A percentile compares a stretch with the other conserved stretches of the same genome.
phyloP scores from a whole-genome alignment of 192 early-diverging fungal species.

The Backusella australiensis region DNA sequence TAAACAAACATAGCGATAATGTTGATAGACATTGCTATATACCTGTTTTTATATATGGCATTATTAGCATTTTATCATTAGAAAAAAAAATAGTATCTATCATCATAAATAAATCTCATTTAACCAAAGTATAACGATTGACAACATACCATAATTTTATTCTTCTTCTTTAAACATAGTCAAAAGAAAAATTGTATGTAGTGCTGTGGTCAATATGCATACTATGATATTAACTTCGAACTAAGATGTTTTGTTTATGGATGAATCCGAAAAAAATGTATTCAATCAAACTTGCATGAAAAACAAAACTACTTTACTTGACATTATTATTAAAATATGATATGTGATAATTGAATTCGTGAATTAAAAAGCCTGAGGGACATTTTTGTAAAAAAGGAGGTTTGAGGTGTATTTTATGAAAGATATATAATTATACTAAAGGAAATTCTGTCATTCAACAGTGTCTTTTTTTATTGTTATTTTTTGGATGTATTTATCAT shows the following conservation, averaged over 20 bases:
- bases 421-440: background rate
- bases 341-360: background rate
- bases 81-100: background rate
- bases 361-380: background rate
- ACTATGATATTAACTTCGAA: background rate
- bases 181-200: background rate
- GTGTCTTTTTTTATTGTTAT: background rate
- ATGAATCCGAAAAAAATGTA: conserved; percentile 6
- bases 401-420: background rate
- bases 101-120: background rate
- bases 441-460: background rate
- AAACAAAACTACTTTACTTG: background rate
- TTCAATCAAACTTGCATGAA: conserved; percentile 2
- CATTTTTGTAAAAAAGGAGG: background rate
- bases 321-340: background rate
- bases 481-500: background rate
- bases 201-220: background rate
- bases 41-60: background rate
- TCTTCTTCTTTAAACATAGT: background rate
- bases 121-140: background rate
- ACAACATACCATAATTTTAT: background rate
- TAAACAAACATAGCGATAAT: background rate
- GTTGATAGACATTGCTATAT: background rate
- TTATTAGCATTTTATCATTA: background rate
- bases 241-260: background rate